Evolutionary conservation across 2,329 filamentous ascomycete genomes (phyloP), one percentile per base, ranked within the genome.

Genomic region (Trichophyton schoenleinii): DNA sequence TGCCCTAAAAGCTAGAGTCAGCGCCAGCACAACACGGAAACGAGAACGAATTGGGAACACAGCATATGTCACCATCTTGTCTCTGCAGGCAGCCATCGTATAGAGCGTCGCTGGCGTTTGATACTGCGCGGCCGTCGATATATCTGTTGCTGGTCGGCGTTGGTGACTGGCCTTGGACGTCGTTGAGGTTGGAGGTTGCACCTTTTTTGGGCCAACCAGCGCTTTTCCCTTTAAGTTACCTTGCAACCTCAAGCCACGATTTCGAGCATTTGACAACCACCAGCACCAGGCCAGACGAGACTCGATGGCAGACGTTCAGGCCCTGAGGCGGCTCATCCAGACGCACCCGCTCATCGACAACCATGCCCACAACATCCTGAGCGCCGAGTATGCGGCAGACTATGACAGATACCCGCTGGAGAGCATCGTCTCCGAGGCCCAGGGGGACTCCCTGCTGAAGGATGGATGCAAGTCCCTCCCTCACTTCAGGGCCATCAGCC

Each of bases 401-500:
- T 71, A 73, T 62, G 63, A 65, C 36, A 67, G 63, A 58, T 74
- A 77, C 61, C 78, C 81, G 6, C 78, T 85, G 20, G 78, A 84
- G 57, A 80, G 83, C 52, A 85, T 91, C 64, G 83, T 84, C 1
- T 87, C 86, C 5, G 89, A 94, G 75, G 89, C 89, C 0, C 77
- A 82, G 62, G 88, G 86, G 6, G 77, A 82, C 61, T 87, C 88
- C 11, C 76, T 92, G 38, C 61, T 62, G 31, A 71, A 81, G 48
- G 82, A 86, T 61, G 81, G 83, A 0, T 76, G 74, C 53, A 82
- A 81, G 13, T 83, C 85, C 2, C 77, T 95, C 7, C 78, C 88
- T 7, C 86, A 91, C 66, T 74, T 89, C 1, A 83, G 88, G 44
- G 88, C 85, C 31, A 81, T 85, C 9, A 83, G 80, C 63, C 86